Percentiles rank a stretch among this genome's conserved stretches.
These are phyloP conservation scores for Fusarium ambrosium DNA, from an alignment of 2,329 filamentous ascomycete genomes.

Conservation along the genomic window DNA sequence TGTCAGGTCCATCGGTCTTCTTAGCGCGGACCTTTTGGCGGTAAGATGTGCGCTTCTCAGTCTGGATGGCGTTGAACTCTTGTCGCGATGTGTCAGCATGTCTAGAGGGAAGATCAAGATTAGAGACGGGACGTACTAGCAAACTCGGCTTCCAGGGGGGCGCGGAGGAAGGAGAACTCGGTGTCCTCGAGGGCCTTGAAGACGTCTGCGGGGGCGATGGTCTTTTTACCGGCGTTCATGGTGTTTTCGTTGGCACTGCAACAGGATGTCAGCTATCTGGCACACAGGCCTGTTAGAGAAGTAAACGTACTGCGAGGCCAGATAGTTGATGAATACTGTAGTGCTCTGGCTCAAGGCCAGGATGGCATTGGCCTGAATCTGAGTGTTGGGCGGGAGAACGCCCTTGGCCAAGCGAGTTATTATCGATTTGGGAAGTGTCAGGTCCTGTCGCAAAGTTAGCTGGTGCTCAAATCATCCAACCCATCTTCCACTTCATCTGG, in stretches of 20 bases:
- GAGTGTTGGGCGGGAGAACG: constrained; percentile 83
- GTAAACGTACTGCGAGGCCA: constrained; percentile 76
- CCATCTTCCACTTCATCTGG: background rate
- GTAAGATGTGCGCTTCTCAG: constrained; percentile 81
- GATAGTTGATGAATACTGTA: constrained; percentile 86
- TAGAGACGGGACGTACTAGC: constrained; percentile 67
- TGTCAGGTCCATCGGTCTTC: constrained; percentile 60
- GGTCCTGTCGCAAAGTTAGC: constrained; percentile 66
- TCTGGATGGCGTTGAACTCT: constrained; percentile 82
- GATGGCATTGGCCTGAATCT: constrained; percentile 86
- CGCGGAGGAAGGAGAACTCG: constrained; percentile 80
- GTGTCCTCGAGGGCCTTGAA: constrained; percentile 82
- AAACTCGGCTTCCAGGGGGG: constrained; percentile 80
- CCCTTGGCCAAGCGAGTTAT: constrained; percentile 85
- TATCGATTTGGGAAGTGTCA: constrained; percentile 84
- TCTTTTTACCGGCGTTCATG: constrained; percentile 77
- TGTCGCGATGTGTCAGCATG: constrained; percentile 46
- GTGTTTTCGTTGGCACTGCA: constrained; percentile 81
- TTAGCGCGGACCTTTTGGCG: constrained; percentile 77
- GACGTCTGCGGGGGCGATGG: constrained; percentile 81
- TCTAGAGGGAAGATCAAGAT: too few species aligned
- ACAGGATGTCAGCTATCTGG: background rate
- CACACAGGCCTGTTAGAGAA: background rate
- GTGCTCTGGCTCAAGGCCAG: constrained; percentile 85
- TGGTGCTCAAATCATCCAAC: background rate